phyloP scores from a whole-genome alignment of 2,329 filamentous ascomycete species.

The Xylaria sp. region DNA sequence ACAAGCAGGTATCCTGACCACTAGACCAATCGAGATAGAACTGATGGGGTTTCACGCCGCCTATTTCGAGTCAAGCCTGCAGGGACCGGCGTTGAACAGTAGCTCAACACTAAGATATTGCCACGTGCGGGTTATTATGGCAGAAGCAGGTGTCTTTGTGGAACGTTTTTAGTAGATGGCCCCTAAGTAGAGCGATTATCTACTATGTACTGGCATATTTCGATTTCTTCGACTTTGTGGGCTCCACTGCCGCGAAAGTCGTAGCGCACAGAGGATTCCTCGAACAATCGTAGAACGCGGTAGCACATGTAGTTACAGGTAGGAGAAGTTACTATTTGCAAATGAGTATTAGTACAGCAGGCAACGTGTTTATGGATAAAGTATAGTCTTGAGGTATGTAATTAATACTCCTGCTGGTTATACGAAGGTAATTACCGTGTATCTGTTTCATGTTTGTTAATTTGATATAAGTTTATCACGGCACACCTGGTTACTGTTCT shows the following conservation, averaged over 20 bases:
- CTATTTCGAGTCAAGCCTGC: slow-evolving; percentile 1
- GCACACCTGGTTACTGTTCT: too few relatives aligned
- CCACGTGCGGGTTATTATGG: not conserved
- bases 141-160: not conserved
- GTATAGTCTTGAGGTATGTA: not conserved
- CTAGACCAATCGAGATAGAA: slow-evolving; percentile 37
- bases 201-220: not conserved
- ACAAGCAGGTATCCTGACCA: slow-evolving; percentile 39
- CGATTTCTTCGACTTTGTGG: not conserved
- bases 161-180: not conserved
- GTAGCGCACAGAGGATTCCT: not conserved
- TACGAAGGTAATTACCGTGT: not conserved
- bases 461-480: not conserved
- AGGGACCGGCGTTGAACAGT: not conserved
- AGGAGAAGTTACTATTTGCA: not conserved
- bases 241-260: not conserved
- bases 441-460: not conserved
- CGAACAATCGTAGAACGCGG: not conserved
- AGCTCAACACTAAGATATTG: not conserved
- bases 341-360: not conserved
- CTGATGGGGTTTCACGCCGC: not conserved
- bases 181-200: not conserved
- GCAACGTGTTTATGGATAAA: not conserved
- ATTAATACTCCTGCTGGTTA: not conserved
- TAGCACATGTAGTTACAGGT: not conserved